These are phyloP conservation scores for Aspergillus udagawae DNA, from an alignment of 2,329 filamentous ascomycete species.

Conservation along the genomic window DNA sequence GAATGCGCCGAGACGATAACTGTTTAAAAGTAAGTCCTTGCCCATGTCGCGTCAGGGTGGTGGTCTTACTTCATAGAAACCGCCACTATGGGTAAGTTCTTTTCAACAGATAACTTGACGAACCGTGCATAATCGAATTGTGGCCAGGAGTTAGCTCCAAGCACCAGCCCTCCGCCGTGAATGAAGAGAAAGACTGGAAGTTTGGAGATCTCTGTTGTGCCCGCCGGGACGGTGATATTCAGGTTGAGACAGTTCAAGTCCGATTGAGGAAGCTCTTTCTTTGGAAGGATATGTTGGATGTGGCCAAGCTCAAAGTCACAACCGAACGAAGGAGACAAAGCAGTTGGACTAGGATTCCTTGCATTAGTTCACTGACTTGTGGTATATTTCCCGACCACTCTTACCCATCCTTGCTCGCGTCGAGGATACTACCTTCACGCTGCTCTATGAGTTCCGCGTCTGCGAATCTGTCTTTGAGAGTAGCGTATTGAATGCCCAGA, in stretches of 20 bases:
- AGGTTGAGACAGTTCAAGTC: conserved; percentile 51
- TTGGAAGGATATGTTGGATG: conserved; percentile 47
- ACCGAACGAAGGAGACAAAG: conserved; percentile 38
- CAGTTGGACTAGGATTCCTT: conserved; percentile 29
- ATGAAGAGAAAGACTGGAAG: conserved; percentile 53
- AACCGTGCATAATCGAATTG: conserved; percentile 48
- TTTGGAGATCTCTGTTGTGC: conserved; percentile 21
- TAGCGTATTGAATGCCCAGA: conserved; percentile 37
- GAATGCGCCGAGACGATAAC: conserved; percentile 45
- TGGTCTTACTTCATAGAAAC: conserved; percentile 42
- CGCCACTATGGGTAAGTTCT: conserved; percentile 45
- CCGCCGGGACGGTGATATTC: conserved; percentile 47
- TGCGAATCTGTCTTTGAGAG: conserved; percentile 31
- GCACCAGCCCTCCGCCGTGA: conserved; percentile 50
- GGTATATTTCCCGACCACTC: neutral
- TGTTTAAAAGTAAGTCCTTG: conserved; percentile 12
- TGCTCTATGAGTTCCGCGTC: conserved; percentile 28
- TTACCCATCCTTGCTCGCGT: conserved; percentile 38
- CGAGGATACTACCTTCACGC: conserved; percentile 20
- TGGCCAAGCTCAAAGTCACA: conserved; percentile 46
- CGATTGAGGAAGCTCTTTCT: conserved; percentile 37
- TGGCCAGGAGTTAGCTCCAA: conserved; percentile 51
- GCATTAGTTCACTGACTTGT: neutral
- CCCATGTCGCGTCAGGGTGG: neutral
- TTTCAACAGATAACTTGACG: conserved; percentile 43